Conservation (phyloP, 257 asterid species). For the Sherardia arvensis region DNA sequence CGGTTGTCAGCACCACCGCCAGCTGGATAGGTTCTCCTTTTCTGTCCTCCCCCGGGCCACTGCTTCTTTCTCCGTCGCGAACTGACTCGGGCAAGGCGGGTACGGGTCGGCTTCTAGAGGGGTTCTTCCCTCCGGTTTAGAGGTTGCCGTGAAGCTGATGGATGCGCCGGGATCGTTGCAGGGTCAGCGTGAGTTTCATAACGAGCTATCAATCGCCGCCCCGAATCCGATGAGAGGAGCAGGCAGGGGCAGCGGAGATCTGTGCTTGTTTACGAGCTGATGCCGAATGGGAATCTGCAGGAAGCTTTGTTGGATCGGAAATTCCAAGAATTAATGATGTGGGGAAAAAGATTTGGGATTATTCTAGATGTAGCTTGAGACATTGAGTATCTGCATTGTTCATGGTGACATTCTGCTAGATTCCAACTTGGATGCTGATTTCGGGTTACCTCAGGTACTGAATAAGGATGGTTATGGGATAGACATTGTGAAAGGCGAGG, state of each 20-base stretch:
- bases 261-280: conserved; percentile 67
- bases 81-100: conserved; percentile 90
- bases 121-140: conserved; percentile 69
- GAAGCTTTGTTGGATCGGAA: conserved; percentile 67
- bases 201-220: conserved; percentile 69
- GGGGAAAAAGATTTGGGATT: conserved; percentile 66
- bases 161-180: conserved; percentile 54
- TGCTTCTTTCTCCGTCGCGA: conserved; percentile 43
- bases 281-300: conserved; percentile 84
- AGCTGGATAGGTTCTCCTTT: conserved; percentile 38
- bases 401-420: conserved; percentile 85
- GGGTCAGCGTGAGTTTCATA: conserved; percentile 94
- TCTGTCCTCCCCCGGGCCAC: conserved; percentile 64
- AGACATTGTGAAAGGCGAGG: conserved; percentile 21
- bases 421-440: conserved; percentile 69
- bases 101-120: conserved; percentile 91
- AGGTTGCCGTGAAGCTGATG: conserved; percentile 83
- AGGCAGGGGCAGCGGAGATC: conserved; percentile 38
- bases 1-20: conserved; percentile 59
- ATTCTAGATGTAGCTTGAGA: conserved; percentile 54
- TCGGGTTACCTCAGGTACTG: conserved; percentile 75
- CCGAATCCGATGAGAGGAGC: conserved; percentile 25
- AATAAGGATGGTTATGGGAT: conserved; percentile 29
- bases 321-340: conserved; percentile 59
- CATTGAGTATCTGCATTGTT: conserved; percentile 63